Conservation (phyloP, 371 early-diverging fungal genomes). For the Encephalitozoon cuniculi region DNA sequence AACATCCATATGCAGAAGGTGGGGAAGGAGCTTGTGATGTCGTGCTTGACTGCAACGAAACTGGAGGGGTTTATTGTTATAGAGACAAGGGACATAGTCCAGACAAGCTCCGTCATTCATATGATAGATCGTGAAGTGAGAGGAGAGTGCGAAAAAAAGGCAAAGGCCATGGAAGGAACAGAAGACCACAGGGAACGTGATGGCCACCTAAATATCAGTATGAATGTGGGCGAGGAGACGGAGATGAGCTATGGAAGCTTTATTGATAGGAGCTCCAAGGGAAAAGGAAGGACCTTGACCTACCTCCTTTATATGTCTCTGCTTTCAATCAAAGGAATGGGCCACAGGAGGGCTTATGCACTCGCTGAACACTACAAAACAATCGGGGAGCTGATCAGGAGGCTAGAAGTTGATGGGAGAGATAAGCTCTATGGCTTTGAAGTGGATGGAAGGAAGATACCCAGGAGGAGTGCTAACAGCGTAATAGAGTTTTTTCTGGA, state of each 20-base stretch:
- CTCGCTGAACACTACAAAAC: slow-evolving; percentile 30
- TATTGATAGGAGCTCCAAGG: slow-evolving; percentile 35
- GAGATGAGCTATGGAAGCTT: slow-evolving; percentile 42
- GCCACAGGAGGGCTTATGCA: slow-evolving; percentile 17
- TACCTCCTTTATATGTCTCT: slow-evolving; percentile 26
- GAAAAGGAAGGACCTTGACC: neutral
- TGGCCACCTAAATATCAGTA: neutral
- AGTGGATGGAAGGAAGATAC: neutral
- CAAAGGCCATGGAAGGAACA: neutral
- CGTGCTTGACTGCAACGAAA: slow-evolving; percentile 18
- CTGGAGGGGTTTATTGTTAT: slow-evolving; percentile 45
- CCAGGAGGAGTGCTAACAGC: neutral
- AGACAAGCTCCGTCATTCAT: slow-evolving; percentile 37
- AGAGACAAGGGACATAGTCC: slow-evolving; percentile 52
- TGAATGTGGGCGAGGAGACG: neutral
- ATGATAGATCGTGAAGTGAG: slow-evolving; percentile 28
- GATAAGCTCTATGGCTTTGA: neutral
- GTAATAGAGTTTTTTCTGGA: neutral
- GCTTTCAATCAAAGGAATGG: slow-evolving; percentile 32
- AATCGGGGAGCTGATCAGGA: neutral
- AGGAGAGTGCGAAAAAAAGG: neutral
- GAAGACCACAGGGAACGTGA: neutral
- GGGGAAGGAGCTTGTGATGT: neutral
- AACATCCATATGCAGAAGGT: slow-evolving; percentile 25
- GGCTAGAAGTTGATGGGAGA: neutral